A percentile compares a stretch with the other conserved stretches of the same genome.
These are phyloP conservation scores for Coelastrella sp. DNA, from an alignment of 139 green algal genomes.

Conservation along the genomic window DNA sequence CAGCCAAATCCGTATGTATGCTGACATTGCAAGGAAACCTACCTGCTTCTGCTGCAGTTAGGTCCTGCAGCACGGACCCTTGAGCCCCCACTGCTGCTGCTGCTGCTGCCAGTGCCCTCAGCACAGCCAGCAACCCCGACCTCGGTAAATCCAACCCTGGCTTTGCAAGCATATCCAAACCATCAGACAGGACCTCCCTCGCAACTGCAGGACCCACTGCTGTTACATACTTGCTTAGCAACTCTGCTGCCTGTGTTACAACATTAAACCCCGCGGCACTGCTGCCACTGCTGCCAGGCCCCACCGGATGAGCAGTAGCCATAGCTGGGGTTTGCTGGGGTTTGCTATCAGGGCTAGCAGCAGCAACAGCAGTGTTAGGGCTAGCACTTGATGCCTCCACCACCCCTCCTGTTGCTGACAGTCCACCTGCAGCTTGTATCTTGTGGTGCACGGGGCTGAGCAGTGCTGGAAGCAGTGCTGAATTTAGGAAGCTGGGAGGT, in stretches of 20 bases:
- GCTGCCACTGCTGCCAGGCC: neutral
- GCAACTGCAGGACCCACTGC: neutral
- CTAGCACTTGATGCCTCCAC: neutral
- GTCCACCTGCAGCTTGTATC: slow-evolving; percentile 7
- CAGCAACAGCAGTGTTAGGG: too few species aligned
- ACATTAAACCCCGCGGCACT: neutral
- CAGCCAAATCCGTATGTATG: too few species aligned
- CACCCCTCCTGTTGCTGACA: slow-evolving; percentile 26
- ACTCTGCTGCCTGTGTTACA: neutral
- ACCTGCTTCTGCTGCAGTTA: slow-evolving; percentile 7
- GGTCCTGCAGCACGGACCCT: neutral
- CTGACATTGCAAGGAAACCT: neutral
- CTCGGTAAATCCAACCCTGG: slow-evolving; percentile 4
- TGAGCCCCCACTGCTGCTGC: neutral
- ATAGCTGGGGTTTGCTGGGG: neutral
- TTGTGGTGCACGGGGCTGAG: slow-evolving; percentile 50
- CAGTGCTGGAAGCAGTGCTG: slow-evolving; percentile 54
- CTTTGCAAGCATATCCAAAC: neutral
- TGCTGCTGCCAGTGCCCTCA: slow-evolving; percentile 39
- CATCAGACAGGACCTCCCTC: neutral
- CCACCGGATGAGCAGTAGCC: neutral
- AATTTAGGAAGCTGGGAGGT: slow-evolving; percentile 41
- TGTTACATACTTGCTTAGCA: neutral
- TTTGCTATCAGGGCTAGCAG: neutral
- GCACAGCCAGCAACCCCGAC: slow-evolving; percentile 4